Evolutionary conservation across 78 protist genomes (phyloP), one percentile per base, ranked within the genome.

Genomic region (Mantamonas sphyraenae): DNA sequence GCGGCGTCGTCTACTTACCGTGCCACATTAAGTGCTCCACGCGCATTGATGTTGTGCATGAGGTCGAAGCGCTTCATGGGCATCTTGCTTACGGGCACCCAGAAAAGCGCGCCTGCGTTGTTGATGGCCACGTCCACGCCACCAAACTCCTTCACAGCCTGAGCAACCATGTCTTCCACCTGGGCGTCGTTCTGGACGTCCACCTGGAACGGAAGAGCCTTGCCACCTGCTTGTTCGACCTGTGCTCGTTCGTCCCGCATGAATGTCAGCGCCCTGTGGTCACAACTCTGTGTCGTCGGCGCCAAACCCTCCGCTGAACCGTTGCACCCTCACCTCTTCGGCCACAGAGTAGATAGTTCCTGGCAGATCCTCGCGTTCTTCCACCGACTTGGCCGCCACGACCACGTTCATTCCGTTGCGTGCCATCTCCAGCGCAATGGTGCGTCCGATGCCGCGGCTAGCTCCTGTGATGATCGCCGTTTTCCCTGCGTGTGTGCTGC

Each of bases 401-500:
- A 30, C 71, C 31, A 76, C 57, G 50, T 68, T 68, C 34, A 37
- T 3, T 24, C 80, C 80, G 40, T 3, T 12, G 42, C 68, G 43
- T 4, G 80, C 80, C 2, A 39, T 24, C 26, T 37, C 50, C n/a
- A 76, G 53, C 4, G 80, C 80, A 38, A 74, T 67, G 31, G 76
- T 62, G 19, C 34, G 55, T n/a, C 80, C 80, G 60, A 76, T 76
- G 42, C 80, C 80, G 22, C 80, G 28, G 16, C 76, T 28, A n/a
- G 71, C 64, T 26, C 80, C 80, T 31, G 80, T 63, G 39, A 76
- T 51, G 31, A 76, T 20, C 58, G 51, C 38, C 22, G 57, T 53
- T 26, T 68, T 26, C 20, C 64, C 64, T 40, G n/a, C n/a, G n/a
- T n/a, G n/a, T n/a, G n/a, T n/a, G n/a, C n/a, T n/a, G n/a, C n/a